A percentile compares a stretch with the other conserved stretches of the same genome.
phyloP scores from a whole-genome alignment of 1,284 basidiomycete species.

The Takashimella tepidaria region DNA sequence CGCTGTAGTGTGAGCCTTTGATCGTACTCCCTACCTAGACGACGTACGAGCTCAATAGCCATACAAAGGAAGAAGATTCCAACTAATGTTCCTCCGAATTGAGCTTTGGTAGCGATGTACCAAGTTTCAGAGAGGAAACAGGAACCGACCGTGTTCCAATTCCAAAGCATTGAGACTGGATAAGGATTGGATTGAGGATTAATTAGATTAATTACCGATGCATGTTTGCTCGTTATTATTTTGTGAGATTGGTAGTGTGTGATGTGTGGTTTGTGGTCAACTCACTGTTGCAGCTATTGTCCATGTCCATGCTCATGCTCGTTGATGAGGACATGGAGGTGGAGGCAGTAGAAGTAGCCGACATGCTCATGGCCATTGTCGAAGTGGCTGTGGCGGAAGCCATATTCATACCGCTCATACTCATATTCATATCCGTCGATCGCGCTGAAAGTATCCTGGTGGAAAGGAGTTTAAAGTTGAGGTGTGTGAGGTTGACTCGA shows the following conservation, averaged over 20 bases:
- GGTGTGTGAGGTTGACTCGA: too few relatives aligned
- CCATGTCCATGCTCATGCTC: slow-evolving; percentile 17
- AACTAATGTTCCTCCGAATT: slow-evolving; percentile 46
- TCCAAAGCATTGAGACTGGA: slow-evolving; percentile 47
- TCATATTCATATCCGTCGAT: background rate
- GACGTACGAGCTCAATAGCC: slow-evolving; percentile 44
- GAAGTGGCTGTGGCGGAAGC: background rate
- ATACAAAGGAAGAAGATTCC: slow-evolving; percentile 48
- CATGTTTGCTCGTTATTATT: too few relatives aligned
- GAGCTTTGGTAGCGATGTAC: slow-evolving; percentile 41
- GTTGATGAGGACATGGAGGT: background rate
- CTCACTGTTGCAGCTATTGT: slow-evolving; percentile 26
- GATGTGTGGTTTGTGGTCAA: background rate
- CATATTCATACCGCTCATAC: slow-evolving; percentile 4
- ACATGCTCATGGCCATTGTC: background rate
- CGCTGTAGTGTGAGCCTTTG: slow-evolving; percentile 21
- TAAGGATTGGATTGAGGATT: background rate
- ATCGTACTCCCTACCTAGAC: slow-evolving; percentile 47
- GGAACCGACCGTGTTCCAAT: slow-evolving; percentile 45
- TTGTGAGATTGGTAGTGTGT: background rate
- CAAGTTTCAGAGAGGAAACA: slow-evolving; percentile 48
- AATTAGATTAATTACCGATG: too few relatives aligned
- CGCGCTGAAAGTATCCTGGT: too few relatives aligned
- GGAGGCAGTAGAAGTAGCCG: background rate
- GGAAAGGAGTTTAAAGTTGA: too few relatives aligned